These are phyloP conservation scores for Nothophytophthora sp. DNA, from an alignment of 352 stramenopile genomes.

Conservation along the genomic window DNA sequence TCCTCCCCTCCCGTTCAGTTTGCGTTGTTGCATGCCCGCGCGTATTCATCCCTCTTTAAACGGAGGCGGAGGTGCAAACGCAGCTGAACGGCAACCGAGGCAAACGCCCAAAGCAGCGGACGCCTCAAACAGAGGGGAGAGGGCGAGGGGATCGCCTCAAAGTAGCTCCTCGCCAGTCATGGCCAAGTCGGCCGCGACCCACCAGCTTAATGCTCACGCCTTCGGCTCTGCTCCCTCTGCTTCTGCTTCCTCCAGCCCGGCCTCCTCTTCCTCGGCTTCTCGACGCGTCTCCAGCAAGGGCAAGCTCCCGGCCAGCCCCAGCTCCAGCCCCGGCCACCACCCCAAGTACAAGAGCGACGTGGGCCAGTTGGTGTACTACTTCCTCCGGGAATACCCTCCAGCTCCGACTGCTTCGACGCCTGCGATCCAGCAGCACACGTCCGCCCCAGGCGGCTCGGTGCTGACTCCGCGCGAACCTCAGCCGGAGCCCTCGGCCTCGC, in stretches of 20 bases:
- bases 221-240: neutral
- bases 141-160: neutral
- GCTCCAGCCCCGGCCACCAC: conserved; percentile 11
- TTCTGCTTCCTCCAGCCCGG: conserved; percentile 6
- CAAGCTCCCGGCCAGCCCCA: conserved; percentile 23
- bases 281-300: conserved; percentile 9
- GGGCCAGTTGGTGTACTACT: conserved; percentile 36
- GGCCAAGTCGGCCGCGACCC: conserved; percentile 11
- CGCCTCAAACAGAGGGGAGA: conserved; percentile 4
- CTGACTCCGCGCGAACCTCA: conserved; percentile 19
- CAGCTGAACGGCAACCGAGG: neutral
- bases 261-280: neutral
- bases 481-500: conserved; percentile 4
- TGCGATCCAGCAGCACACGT: conserved; percentile 11
- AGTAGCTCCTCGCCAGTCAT: conserved; percentile 4
- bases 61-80: no score
- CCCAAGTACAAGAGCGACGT: conserved; percentile 28
- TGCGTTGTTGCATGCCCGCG: no score
- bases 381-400: conserved; percentile 34
- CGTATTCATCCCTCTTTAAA: no score
- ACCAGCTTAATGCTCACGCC: conserved; percentile 11
- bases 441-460: conserved; percentile 16
- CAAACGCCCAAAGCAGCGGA: conserved; percentile 3
- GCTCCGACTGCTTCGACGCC: no score
- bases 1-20: no score